These are phyloP conservation scores for Fusarium sp. DNA, from an alignment of 2,329 filamentous ascomycete species.

Conservation along the genomic window DNA sequence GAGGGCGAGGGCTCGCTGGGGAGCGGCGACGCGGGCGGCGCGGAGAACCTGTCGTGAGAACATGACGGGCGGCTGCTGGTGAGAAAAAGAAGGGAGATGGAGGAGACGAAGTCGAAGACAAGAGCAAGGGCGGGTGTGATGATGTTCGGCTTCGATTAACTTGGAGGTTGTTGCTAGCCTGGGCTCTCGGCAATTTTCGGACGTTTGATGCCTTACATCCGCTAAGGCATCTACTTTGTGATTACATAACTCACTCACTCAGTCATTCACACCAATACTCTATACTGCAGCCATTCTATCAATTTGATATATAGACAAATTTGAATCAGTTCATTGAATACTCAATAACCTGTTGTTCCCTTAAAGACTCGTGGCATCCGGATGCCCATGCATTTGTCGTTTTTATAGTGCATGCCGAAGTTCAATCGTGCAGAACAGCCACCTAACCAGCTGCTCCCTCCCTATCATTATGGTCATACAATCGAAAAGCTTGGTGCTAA, in stretches of 20 bases:
- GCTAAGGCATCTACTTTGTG: constrained; percentile 55
- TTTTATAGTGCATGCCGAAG: constrained; percentile 4
- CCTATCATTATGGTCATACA: constrained; percentile 41
- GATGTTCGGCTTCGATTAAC: constrained; percentile 45
- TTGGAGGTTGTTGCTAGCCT: constrained; percentile 52
- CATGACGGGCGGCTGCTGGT: constrained; percentile 57
- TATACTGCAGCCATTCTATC: not conserved
- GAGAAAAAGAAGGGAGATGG: constrained; percentile 15
- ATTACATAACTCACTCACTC: constrained; percentile 47
- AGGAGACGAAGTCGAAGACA: constrained; percentile 37
- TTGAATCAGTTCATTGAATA: not conserved
- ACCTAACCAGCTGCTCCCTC: constrained; percentile 17
- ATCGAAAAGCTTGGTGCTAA: constrained; percentile 26
- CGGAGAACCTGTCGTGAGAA: constrained; percentile 71
- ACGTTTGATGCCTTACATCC: constrained; percentile 55
- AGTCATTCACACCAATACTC: not conserved
- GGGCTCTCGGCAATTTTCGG: constrained; percentile 58
- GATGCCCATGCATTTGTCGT: not conserved
- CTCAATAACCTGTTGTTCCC: not conserved
- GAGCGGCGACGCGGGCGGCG: constrained; percentile 68
- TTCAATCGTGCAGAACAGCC: constrained; percentile 7
- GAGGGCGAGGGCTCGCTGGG: constrained; percentile 65
- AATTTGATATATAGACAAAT: not conserved
- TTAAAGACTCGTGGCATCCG: not conserved
- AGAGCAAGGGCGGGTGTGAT: constrained; percentile 29